A percentile compares a stretch with the other conserved stretches of the same genome.
Evolutionary conservation across 495 filamentous ascomycete species (phyloP).

Genomic region (Aspergillus coremiiformis): DNA sequence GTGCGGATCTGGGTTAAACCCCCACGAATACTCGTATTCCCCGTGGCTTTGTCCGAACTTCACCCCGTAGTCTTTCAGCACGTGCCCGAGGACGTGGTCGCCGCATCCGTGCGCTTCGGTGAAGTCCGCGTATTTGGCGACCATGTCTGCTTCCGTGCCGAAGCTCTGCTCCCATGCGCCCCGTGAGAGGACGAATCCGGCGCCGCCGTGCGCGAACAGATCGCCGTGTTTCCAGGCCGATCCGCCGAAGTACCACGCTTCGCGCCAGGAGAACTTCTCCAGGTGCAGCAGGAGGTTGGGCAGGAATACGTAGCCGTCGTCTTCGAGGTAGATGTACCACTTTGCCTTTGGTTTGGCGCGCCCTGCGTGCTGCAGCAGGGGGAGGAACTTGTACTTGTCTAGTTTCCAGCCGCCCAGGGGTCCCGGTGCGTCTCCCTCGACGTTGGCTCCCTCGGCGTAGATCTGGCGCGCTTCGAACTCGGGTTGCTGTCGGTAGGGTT

Average conservation of each 20-base stretch:
- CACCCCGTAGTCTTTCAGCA: constrained; percentile 39
- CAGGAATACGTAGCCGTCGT: constrained; percentile 54
- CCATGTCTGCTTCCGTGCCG: constrained; percentile 25
- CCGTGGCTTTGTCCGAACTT: constrained; percentile 27
- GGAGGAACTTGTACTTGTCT: constrained; percentile 46
- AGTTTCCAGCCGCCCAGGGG: constrained; percentile 33
- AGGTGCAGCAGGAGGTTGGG: constrained; percentile 47
- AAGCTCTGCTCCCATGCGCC: constrained; percentile 38
- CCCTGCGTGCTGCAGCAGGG: constrained; percentile 37
- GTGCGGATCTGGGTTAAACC: constrained; percentile 34
- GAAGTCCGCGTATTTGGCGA: constrained; percentile 28
- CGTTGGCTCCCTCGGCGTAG: constrained; percentile 17
- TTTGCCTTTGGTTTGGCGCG: constrained; percentile 36
- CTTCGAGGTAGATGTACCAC: constrained; percentile 58
- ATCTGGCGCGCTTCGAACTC: constrained; percentile 18
- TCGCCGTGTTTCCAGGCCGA: constrained; percentile 35
- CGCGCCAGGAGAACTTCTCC: constrained; percentile 31
- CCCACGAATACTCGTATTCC: constrained; percentile 41
- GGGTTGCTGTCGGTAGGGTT: constrained; percentile 18
- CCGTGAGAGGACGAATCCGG: constrained; percentile 50
- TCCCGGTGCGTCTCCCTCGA: constrained; percentile 16
- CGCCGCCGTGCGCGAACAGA: constrained; percentile 53
- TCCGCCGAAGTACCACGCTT: constrained; percentile 48
- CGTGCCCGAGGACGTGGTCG: constrained; percentile 43
- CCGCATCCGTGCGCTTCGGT: constrained; percentile 40